phyloP scores from a whole-genome alignment of 306 rosid species.

The Dryas drummondii region DNA sequence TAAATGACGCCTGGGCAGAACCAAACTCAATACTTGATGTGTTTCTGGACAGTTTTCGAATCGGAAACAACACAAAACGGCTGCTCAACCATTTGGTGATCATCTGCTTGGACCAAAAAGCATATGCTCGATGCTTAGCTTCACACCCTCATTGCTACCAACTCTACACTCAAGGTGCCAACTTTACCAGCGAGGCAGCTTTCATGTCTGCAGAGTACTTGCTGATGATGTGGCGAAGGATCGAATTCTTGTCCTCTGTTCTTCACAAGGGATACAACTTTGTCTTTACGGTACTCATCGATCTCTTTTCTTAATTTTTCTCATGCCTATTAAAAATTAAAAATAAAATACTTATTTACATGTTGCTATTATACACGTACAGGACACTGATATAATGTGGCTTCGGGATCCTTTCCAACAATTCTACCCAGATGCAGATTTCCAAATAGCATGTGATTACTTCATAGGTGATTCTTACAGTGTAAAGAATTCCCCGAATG shows the following conservation, averaged over 20 bases:
- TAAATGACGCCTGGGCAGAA: slow-evolving; percentile 90
- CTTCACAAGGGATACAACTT: slow-evolving; percentile 74
- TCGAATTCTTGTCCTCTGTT: slow-evolving; percentile 51
- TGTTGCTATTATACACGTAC: slow-evolving; percentile 37
- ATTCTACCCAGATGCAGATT: slow-evolving; percentile 57
- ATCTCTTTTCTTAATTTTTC: background rate
- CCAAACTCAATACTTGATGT: slow-evolving; percentile 71
- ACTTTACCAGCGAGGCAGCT: slow-evolving; percentile 59
- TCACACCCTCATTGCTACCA: slow-evolving; percentile 65
- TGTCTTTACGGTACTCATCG: slow-evolving; percentile 61
- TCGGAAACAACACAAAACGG: slow-evolving; percentile 56
- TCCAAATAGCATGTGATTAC: slow-evolving; percentile 76
- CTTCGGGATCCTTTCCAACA: slow-evolving; percentile 61
- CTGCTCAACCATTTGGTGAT: slow-evolving; percentile 66
- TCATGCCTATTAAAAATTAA: too few species aligned
- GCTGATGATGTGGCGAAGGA: slow-evolving; percentile 87
- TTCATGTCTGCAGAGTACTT: slow-evolving; percentile 67
- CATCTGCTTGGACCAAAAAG: slow-evolving; percentile 66
- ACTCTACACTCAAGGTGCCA: slow-evolving; percentile 44
- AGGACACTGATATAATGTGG: slow-evolving; percentile 96
- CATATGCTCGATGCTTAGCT: slow-evolving; percentile 57
- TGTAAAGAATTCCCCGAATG: slow-evolving; percentile 51
- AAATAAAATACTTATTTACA: too few species aligned
- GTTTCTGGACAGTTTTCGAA: slow-evolving; percentile 64
- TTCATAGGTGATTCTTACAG: slow-evolving; percentile 45